Evolutionary conservation across 2,329 filamentous ascomycete genomes (phyloP), one percentile per base, ranked within the genome.

Genomic region (Pseudogymnoascus sp.): DNA sequence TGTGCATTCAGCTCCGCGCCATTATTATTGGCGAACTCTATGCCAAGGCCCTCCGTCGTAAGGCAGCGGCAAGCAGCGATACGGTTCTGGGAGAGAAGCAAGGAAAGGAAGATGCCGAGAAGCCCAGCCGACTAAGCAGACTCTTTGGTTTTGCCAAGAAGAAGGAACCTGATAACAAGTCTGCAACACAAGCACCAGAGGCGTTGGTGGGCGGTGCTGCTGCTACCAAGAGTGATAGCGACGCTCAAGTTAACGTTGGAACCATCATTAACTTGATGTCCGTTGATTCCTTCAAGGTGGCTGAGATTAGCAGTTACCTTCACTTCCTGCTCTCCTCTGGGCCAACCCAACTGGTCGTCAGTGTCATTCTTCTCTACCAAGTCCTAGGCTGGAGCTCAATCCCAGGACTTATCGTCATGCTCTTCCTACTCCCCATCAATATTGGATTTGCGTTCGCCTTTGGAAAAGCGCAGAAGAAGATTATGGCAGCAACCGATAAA

Each of bases 201-300:
- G 67, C 64, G n/a, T 63, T 70, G 34, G 71, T 71, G 21, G 71
- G 70, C 51, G 73, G 72, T 37, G 73, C 73, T 31, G 68, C 70
- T n/a, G 62, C 71, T 40, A 31, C 8, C 77, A 77, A 64, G 73
- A 73, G 59, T 62, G 69, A 69, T 1, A 72, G 77, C 16, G 87
- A 91, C 66, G 83, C 88, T 64, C 91, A 96, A 77, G 93, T 92
- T 40, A 97, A 95, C 66, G 83, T 96, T 61, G 95, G 96, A 67
- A 96, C 95, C n/a, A 97, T 99, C 71, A 99, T 99, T 79, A 99
- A 97, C 75, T 81, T 99, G 68, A 99, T 99, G 95, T 96, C 95
- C 10, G 96, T 99, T 42, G 96, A 99, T 79, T 97, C 93, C 59
- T 97, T 97, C 85, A 99, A 99, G 78, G 91, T 99, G 63, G 90